Evolutionary conservation across 352 stramenopile genomes (phyloP).

Genomic region (Halophytophthora polymorphica): DNA sequence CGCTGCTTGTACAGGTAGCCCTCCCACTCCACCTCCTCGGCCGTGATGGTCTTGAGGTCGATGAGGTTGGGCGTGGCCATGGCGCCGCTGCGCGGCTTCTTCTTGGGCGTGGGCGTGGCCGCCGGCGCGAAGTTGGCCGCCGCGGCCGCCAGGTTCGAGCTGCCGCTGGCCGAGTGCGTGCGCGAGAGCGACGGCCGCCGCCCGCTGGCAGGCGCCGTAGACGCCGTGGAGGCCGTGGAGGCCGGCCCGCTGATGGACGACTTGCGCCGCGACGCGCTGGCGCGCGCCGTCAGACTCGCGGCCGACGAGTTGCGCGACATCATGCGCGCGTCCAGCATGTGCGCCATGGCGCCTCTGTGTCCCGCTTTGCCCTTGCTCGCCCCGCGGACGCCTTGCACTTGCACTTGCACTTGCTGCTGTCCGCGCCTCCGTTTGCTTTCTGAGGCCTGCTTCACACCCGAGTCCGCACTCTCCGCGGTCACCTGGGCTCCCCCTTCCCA

Average conservation of each 20-base stretch:
- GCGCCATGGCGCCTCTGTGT: conserved; percentile 37
- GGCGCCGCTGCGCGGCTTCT: conserved; percentile 8
- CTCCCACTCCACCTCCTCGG: conserved; percentile 85
- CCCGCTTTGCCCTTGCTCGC: neutral
- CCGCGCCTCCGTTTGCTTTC: too few species aligned
- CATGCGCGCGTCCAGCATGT: conserved; percentile 63
- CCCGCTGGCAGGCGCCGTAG: conserved; percentile 16
- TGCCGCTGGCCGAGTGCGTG: conserved; percentile 20
- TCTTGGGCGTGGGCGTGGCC: conserved; percentile 6
- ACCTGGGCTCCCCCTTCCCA: too few species aligned
- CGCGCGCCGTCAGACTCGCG: conserved; percentile 23
- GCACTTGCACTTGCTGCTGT: too few species aligned
- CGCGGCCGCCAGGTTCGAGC: conserved; percentile 11
- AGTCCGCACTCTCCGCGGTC: too few species aligned
- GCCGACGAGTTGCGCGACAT: conserved; percentile 43
- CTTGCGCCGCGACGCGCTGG: conserved; percentile 40
- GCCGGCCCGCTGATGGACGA: conserved; percentile 33
- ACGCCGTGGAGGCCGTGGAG: conserved; percentile 12
- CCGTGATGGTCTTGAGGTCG: conserved; percentile 84
- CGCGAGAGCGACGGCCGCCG: conserved; percentile 40
- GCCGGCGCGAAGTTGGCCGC: conserved; percentile 11
- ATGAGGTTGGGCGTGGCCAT: conserved; percentile 78
- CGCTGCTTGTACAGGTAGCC: conserved; percentile 89
- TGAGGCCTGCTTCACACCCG: too few species aligned
- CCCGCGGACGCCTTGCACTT: neutral